Evolutionary conservation across 768 basidiomycete genomes (phyloP), one percentile per base, ranked within the genome.

Genomic region (Russula ochroleuca): DNA sequence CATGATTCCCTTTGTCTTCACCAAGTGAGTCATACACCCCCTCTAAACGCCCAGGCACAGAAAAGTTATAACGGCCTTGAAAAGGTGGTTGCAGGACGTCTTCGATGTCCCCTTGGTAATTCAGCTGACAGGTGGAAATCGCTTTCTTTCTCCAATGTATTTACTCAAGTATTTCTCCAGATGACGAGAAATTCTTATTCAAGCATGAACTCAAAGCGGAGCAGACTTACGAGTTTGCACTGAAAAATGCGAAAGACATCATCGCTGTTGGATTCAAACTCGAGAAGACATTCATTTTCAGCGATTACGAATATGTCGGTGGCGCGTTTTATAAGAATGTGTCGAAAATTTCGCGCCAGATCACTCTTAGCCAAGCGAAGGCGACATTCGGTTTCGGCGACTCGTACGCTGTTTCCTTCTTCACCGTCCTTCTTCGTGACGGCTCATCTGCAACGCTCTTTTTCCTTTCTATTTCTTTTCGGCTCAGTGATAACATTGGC

Each of bases 151-250:
- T 55, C 23, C 48, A 35, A 21, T 28, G 13, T 53, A 25, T 13
- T 17, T 56, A 31, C 19, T 23, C 49, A 49, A 2, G 21, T n/a
- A n/a, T 41, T 11, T 28, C 6, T 25, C 47, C 10, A 92, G 97
- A 99, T 71, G 97, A 99, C 74, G 97, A 99, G 74, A 99, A 99
- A 74, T 99, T 98, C 79, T 76, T 99, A 52, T 97, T 99, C 83
- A 96, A 98, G 75, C 91, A 94, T 60, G 90, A 90, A 68, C 83
- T 97, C 64, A 95, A 92, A 73, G 81, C 91, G 40, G 92, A 98
- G 68, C 88, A 98, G 73, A 90, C 90, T 23, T 84, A 85, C 71
- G 78, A 79, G 25, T 98, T 94, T 73, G 84, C 92, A 9, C 82
- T 83, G 61, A 83, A 84, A 71, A 99, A 98, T 71, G 89, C 94